Percentiles rank a stretch among this genome's conserved stretches.
Conservation (phyloP, 2,329 filamentous ascomycete species). For the Colletotrichum melonis region DNA sequence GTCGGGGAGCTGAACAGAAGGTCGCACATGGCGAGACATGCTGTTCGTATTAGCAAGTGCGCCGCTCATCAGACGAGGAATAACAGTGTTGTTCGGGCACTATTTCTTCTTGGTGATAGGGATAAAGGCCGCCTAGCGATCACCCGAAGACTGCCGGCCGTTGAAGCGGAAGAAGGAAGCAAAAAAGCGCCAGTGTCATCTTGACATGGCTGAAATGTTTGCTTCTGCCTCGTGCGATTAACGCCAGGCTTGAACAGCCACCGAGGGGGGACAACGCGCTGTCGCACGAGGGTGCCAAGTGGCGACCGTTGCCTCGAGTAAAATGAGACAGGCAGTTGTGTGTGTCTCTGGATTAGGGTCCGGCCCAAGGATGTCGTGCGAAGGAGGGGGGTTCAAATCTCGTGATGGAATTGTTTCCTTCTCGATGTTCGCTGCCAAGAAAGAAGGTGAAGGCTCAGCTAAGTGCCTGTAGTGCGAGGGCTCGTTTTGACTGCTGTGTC, state of each 20-base stretch:
- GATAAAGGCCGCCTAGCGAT: background rate
- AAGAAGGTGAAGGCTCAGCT: background rate
- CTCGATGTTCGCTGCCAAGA: background rate
- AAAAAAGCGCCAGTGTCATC: constrained; percentile 8
- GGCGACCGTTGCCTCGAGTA: constrained; percentile 22
- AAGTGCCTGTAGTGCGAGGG: constrained; percentile 28
- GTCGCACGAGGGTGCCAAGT: constrained; percentile 24
- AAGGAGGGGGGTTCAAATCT: constrained; percentile 10
- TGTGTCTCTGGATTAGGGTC: background rate
- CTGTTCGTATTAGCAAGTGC: constrained; percentile 13
- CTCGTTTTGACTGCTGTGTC: background rate
- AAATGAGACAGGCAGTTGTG: constrained; percentile 3
- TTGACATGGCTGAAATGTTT: constrained; percentile 27
- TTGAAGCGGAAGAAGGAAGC: constrained; percentile 5
- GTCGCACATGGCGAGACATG: constrained; percentile 23
- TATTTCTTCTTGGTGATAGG: background rate
- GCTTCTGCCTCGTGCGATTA: constrained; percentile 28
- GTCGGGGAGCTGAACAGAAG: background rate
- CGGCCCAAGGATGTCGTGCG: constrained; percentile 1
- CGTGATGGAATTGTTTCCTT: background rate
- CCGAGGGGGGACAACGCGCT: constrained; percentile 4
- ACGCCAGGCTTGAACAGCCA: background rate
- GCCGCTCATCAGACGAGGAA: background rate
- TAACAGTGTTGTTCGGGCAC: too few species aligned
- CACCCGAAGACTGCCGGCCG: constrained; percentile 20